phyloP scores from a whole-genome alignment of 371 early-diverging fungal genomes.

The Circinella minor region DNA sequence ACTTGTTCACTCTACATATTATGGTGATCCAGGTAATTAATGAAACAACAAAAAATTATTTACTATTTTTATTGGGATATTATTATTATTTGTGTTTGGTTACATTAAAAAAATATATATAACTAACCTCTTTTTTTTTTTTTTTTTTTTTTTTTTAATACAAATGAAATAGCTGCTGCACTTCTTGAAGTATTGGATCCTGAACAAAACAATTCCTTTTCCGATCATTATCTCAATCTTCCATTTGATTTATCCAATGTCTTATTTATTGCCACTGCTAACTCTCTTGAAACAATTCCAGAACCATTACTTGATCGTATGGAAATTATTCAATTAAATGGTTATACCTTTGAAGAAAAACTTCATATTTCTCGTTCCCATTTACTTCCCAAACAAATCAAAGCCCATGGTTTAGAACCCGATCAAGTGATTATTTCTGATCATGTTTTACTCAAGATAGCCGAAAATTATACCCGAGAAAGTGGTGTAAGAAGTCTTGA shows the following conservation, averaged over 20 bases:
- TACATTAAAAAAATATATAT: no score
- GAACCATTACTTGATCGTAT: constrained; percentile 86
- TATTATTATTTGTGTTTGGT: no score
- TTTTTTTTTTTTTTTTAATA: no score
- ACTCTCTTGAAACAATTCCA: constrained; percentile 78
- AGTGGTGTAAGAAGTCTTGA: constrained; percentile 86
- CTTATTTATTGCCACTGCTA: constrained; percentile 89
- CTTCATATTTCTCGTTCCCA: constrained; percentile 55
- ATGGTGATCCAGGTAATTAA: constrained; percentile 84
- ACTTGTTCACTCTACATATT: constrained; percentile 60
- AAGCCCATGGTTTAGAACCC: constrained; percentile 63
- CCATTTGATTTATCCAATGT: constrained; percentile 87
- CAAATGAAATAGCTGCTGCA: constrained; percentile 81
- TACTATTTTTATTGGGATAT: no score
- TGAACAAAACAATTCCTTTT: constrained; percentile 81
- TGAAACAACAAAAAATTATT: constrained; percentile 43
- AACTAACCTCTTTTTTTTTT: neutral
- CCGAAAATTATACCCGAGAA: constrained; percentile 83
- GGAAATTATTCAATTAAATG: constrained; percentile 83
- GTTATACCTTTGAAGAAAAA: constrained; percentile 89
- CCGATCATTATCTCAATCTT: constrained; percentile 85
- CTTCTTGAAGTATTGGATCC: constrained; percentile 83
- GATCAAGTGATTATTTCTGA: constrained; percentile 59
- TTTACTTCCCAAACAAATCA: constrained; percentile 73
- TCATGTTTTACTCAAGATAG: constrained; percentile 62